Evolutionary conservation across 176 grass and related monocot genomes (phyloP).

Genomic region (Coix lacrymajobi): DNA sequence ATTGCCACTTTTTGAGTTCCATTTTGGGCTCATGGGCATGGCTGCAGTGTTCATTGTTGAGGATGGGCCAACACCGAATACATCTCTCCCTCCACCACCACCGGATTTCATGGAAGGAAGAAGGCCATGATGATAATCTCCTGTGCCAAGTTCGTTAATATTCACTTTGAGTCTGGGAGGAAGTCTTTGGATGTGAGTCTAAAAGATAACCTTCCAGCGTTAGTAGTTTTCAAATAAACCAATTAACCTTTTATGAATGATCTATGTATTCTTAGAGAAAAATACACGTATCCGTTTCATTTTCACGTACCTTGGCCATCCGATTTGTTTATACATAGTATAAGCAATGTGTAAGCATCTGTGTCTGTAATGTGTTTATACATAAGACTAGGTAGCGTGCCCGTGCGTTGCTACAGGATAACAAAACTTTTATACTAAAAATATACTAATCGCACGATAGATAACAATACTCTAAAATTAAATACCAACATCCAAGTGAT

Average conservation of each 20-base stretch:
- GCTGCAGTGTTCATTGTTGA: constrained; percentile 9
- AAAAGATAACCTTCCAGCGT: background rate
- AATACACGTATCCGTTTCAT: background rate
- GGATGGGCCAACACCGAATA: background rate
- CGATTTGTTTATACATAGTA: too few relatives aligned
- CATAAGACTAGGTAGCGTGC: too few relatives aligned
- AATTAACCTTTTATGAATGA: background rate
- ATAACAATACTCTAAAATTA: too few relatives aligned
- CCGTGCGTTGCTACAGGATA: too few relatives aligned
- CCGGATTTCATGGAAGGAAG: background rate
- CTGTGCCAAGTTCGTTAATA: background rate
- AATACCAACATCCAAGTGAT: too few relatives aligned
- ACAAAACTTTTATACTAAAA: too few relatives aligned
- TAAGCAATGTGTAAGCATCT: too few relatives aligned
- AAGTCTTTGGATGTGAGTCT: background rate
- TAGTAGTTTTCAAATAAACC: background rate
- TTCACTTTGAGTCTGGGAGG: too few relatives aligned
- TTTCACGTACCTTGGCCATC: too few relatives aligned
- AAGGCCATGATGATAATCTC: background rate
- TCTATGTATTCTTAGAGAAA: background rate
- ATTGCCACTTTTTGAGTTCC: constrained; percentile 29
- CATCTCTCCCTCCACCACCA: background rate
- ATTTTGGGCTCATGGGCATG: constrained; percentile 27
- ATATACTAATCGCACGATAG: too few relatives aligned
- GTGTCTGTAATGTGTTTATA: too few relatives aligned